Base-by-base conservation (phyloP, 352 stramenopile genomes). In the Blastocystis sp. region DNA sequence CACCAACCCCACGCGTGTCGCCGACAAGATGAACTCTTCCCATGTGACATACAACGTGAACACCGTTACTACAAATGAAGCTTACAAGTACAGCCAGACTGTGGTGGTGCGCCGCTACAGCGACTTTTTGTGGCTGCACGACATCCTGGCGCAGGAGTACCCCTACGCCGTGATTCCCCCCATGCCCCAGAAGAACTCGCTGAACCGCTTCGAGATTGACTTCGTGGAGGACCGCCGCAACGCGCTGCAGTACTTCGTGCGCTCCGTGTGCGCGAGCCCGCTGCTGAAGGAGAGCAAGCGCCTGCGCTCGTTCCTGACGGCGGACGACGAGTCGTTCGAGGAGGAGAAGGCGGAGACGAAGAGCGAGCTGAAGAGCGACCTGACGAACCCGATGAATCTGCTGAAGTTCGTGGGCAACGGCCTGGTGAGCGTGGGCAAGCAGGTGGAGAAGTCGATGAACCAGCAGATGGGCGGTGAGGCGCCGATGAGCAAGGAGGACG, bases 371-470 rank as follows among this genome's bases (percentile, higher is more conserved):
- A 63, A 66, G 43, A 43, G 60, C 17, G 52, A 71, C 3, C 19
- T 84, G 62, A 84, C 62, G 74, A 84, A 84, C 19, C 74, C 74
- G 6, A 84, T 84, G 74, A 84, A 84, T 10, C 74, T 84, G 19
- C 62, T 84, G 62, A 84, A 80, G 48, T 57, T 80, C n/a, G 59
- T 80, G n/a, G 70, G 70, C 2, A 80, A 45, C 38, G 59, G 59
- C 40, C 28, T 71, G 6, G 42, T n/a, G 4, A 63, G 42, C 21
- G 62, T 84, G 28, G 74, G 74, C n/a, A 65, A 40, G 52, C 59
- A 84, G 59, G 74, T 84, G 24, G 34, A 68, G 34, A 84, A 84
- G 62, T 40, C 28, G 19, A 48, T 84, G 59, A 21, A 84, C 38
- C 38, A 77, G 66, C 66, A 84, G 43, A 84, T 84, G 2, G 34